Evolutionary conservation across 1,284 basidiomycete genomes (phyloP), one percentile per base, ranked within the genome.

Genomic region (Trametes hirsuta): DNA sequence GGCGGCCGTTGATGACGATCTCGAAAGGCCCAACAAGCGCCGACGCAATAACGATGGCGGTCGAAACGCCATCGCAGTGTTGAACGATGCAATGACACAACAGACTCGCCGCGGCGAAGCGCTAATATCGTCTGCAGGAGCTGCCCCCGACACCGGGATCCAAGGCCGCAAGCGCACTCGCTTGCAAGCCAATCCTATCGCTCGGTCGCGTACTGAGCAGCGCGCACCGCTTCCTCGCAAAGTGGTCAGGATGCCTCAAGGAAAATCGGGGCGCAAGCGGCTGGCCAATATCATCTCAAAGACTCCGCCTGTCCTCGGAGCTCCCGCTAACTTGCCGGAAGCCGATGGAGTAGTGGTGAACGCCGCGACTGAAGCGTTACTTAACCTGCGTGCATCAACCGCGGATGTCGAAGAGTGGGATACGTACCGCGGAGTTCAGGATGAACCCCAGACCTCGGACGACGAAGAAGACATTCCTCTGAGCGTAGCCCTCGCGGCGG

Each of bases 381-480:
- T 59, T 36, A 21, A 8, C 18, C 47, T 60, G n/a, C n/a, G 34
- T 3, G 58, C 52, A 15, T 22, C 45, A 6, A 25, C 15, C 18
- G 36, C 15, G 15, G 11, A 15, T 6, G 37, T 44, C 5, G 57
- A 55, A 2, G 61, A 54, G 14, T 66, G 59, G 62, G 37, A 25
- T 1, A 49, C 49, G 1, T 55, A 59, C 10, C 41, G 24, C 6
- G 47, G 42, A 12, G 53, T 34, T n/a, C 60, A 62, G 35, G 66
- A 60, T 48, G 55, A 42, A 6, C 56, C 61, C 5, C 62, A 62
- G 14, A 57, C 56, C 18, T 68, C 66, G 14, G 66, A 66, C 42
- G 61, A 63, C 45, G 64, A 66, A 24, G 67, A 67, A 40, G 65
- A 68, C 8, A 24, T 58, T 4, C 62, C 65, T 21, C 41, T 65